Evolutionary conservation across 2,329 filamentous ascomycete genomes (phyloP).

Genomic region (Seiridium unicorne): DNA sequence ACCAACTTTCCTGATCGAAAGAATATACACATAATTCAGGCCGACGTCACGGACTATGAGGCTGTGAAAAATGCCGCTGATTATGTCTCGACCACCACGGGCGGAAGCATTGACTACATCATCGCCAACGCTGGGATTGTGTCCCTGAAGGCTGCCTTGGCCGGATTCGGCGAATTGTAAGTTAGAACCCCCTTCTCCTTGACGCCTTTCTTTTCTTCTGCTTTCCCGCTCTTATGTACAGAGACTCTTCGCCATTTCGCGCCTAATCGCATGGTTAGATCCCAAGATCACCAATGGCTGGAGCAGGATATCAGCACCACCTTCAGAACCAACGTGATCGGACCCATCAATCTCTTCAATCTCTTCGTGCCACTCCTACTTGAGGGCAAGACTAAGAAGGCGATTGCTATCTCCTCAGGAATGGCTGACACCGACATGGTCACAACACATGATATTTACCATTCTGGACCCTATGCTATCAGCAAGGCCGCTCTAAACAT

Average conservation of each 20-base stretch:
- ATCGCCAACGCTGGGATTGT: constrained; percentile 48
- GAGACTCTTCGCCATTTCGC: neutral
- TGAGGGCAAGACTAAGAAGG: constrained; percentile 49
- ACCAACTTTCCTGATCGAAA: constrained; percentile 32
- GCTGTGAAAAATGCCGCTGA: constrained; percentile 32
- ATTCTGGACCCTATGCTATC: constrained; percentile 46
- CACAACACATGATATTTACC: constrained; percentile 20
- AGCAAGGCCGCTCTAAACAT: constrained; percentile 26
- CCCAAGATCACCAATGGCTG: neutral
- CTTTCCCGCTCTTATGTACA: neutral
- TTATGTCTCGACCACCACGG: constrained; percentile 28
- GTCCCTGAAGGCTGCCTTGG: constrained; percentile 24
- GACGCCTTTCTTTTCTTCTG: too few relatives aligned
- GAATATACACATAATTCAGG: constrained; percentile 46
- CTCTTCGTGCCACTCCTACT: constrained; percentile 50
- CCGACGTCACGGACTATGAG: constrained; percentile 38
- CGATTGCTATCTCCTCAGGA: constrained; percentile 47
- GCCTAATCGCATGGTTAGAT: neutral
- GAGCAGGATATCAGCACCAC: constrained; percentile 2
- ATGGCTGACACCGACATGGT: constrained; percentile 35
- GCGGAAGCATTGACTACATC: constrained; percentile 46
- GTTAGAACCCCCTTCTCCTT: constrained; percentile 9
- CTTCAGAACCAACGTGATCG: constrained; percentile 45
- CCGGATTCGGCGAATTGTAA: constrained; percentile 36
- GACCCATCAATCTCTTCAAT: constrained; percentile 49